A percentile compares a stretch with the other conserved stretches of the same genome.
phyloP scores from a whole-genome alignment of 2,329 filamentous ascomycete genomes.

The Apiospora phragmitis region DNA sequence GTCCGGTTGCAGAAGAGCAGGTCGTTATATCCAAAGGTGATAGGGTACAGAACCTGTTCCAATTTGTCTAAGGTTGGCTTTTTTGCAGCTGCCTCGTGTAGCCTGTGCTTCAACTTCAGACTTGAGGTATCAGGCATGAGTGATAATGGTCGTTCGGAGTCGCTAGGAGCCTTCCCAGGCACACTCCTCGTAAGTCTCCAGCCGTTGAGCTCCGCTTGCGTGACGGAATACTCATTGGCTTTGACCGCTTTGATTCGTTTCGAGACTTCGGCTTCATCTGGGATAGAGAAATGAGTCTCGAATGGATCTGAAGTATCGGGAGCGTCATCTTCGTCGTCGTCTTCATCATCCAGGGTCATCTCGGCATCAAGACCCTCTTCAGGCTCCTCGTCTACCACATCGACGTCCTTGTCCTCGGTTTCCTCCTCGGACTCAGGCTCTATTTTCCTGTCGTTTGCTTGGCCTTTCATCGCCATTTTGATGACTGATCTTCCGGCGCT shows the following conservation, averaged over 20 bases:
- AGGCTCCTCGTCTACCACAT: constrained; percentile 46
- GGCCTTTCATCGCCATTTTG: constrained; percentile 20
- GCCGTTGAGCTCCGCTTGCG: constrained; percentile 46
- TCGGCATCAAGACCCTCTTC: constrained; percentile 46
- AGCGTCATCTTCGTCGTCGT: constrained; percentile 50
- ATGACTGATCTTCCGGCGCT: constrained; percentile 58
- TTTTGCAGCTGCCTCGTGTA: constrained; percentile 57
- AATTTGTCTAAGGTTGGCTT: constrained; percentile 58
- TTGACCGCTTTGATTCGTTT: constrained; percentile 53
- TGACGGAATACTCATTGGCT: constrained; percentile 51
- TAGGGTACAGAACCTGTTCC: constrained; percentile 66
- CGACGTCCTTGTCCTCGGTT: constrained; percentile 37
- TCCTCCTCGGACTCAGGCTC: constrained; percentile 22
- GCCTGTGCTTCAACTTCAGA: constrained; percentile 69
- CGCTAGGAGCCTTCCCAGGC: constrained; percentile 41
- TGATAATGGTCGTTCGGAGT: constrained; percentile 34
- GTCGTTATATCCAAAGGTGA: constrained; percentile 82
- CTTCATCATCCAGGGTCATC: constrained; percentile 33
- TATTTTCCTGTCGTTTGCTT: constrained; percentile 14
- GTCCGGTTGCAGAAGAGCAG: constrained; percentile 74
- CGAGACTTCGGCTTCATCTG: constrained; percentile 61
- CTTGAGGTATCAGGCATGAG: constrained; percentile 42
- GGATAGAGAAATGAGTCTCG: constrained; percentile 73
- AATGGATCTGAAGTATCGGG: constrained; percentile 65
- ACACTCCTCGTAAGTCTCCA: constrained; percentile 49